Evolutionary conservation across 2,329 filamentous ascomycete species (phyloP).

Genomic region (Pseudogymnoascus sp.): DNA sequence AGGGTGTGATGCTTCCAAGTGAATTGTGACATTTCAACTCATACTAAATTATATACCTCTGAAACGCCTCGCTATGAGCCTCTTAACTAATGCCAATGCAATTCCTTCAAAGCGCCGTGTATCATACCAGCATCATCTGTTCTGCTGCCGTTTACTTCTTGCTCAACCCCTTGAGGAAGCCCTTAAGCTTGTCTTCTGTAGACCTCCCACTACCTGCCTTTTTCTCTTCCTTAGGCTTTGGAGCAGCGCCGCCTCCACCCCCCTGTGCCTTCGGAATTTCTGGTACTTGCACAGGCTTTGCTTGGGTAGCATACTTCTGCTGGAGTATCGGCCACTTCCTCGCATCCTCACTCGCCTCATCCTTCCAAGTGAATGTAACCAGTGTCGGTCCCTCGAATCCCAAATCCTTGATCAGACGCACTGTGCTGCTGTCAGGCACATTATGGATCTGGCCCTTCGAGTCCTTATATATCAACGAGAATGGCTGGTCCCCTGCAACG

Average conservation of each 20-base stretch:
- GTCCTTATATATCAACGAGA: conserved; percentile 51
- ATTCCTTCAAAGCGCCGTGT: conserved; percentile 4
- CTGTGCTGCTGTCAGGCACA: conserved; percentile 36
- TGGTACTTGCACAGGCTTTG: conserved; percentile 59
- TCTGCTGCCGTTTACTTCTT: conserved; percentile 6
- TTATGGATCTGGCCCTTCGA: conserved; percentile 26
- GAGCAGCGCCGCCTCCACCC: conserved; percentile 21
- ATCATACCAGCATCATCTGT: background rate
- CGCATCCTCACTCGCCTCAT: conserved; percentile 47
- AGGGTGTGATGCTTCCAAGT: background rate
- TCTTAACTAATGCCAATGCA: background rate
- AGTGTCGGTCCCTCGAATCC: conserved; percentile 63
- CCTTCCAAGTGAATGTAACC: conserved; percentile 69
- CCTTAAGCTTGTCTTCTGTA: conserved; percentile 20
- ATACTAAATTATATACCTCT: background rate
- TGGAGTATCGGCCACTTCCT: conserved; percentile 37
- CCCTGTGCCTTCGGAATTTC: conserved; percentile 41
- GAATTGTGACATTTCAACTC: background rate
- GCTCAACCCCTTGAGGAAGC: conserved; percentile 31
- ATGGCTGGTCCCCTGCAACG: conserved; percentile 53
- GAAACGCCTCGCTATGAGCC: conserved; percentile 16
- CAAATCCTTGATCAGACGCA: conserved; percentile 63
- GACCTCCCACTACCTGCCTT: conserved; percentile 25
- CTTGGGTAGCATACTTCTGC: conserved; percentile 48
- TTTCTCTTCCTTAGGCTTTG: conserved; percentile 25